Base-by-base conservation (phyloP, 768 basidiomycete genomes). In the Auricularia heimuer region DNA sequence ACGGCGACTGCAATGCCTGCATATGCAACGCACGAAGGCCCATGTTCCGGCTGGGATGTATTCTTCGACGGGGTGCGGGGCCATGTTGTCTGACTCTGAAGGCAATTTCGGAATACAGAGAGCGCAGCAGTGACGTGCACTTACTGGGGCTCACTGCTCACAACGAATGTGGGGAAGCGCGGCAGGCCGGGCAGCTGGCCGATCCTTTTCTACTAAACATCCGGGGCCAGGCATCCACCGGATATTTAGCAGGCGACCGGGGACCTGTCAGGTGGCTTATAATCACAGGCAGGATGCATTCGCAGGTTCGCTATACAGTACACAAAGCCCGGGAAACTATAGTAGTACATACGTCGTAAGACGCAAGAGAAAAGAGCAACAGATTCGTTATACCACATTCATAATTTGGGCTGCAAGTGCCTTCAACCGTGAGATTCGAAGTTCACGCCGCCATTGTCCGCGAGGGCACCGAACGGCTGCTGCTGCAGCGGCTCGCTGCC, bases 21-120 rank as follows among this genome's bases (percentile, higher is more conserved):
- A 16, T 11, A n/a, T 34, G 10, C 64, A 45, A 77, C 82, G 36
- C 67, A 93, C 92, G 81, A 95, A 82, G 58, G 89, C 86, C 92
- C 92, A 95, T 69, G 92, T 90, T 37, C 90, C 85, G 70, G 88
- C 82, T 1, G 91, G 92, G 33, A 90, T 94, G 70, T 89, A 84
- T 65, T 88, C 83, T 66, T 85, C 80, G 64, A 93, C 79, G 54
- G 90, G 89, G 72, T 93, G 92, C 63, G 79, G 73, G 45, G 79
- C 70, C 89, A 88, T 88, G 16, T 21, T 51, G 14, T 16, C 47
- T 51, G 47, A 21, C 10, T 16, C 47, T 16, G 8, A 8, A 51
- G 47, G 11, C 2, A 29, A 29, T 29, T 2, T 29, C 29, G 2
- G 29, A 29, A 29, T 29, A 29, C 29, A 3, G 29, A 0, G 29